These are phyloP conservation scores for Athelia sp. DNA, from an alignment of 1,284 basidiomycete genomes.

Conservation along the genomic window DNA sequence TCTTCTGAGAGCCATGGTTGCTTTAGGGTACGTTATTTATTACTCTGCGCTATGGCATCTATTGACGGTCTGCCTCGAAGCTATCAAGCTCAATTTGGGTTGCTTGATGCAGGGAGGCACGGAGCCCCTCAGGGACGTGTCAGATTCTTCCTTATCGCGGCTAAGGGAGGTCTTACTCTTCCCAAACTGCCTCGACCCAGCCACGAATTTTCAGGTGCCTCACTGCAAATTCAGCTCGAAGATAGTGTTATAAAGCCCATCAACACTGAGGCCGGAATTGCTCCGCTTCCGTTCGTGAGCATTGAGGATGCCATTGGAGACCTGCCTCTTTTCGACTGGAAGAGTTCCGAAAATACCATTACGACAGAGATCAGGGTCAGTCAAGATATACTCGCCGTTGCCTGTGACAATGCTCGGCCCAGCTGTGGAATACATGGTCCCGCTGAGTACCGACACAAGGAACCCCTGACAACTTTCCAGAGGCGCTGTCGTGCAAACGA, in stretches of 20 bases:
- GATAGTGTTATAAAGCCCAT: conserved; percentile 40
- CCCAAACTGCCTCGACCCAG: conserved; percentile 67
- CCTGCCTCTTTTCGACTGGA: conserved; percentile 66
- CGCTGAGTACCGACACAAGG: conserved; percentile 33
- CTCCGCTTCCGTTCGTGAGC: conserved; percentile 48
- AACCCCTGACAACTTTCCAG: conserved; percentile 51
- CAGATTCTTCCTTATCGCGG: conserved; percentile 68
- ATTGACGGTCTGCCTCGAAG: conserved; percentile 29
- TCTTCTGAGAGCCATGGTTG: conserved; percentile 47
- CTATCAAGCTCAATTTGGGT: conserved; percentile 60
- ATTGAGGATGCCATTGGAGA: conserved; percentile 68
- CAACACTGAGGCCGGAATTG: conserved; percentile 38
- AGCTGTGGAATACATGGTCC: conserved; percentile 13
- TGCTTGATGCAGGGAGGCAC: conserved; percentile 69
- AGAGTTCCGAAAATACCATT: conserved; percentile 11
- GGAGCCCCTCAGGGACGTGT: conserved; percentile 66
- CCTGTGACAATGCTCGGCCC: conserved; percentile 40
- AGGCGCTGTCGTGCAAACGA: neutral
- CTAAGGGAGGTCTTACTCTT: conserved; percentile 43
- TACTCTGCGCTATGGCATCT: neutral
- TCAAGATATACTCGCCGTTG: conserved; percentile 16
- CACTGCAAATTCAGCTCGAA: conserved; percentile 44
- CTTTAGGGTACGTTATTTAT: conserved; percentile 49
- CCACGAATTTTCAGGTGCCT: conserved; percentile 52
- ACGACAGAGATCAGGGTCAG: neutral